Evolutionary conservation across 2,329 filamentous ascomycete species (phyloP).

Genomic region (Cladosporium sp.): DNA sequence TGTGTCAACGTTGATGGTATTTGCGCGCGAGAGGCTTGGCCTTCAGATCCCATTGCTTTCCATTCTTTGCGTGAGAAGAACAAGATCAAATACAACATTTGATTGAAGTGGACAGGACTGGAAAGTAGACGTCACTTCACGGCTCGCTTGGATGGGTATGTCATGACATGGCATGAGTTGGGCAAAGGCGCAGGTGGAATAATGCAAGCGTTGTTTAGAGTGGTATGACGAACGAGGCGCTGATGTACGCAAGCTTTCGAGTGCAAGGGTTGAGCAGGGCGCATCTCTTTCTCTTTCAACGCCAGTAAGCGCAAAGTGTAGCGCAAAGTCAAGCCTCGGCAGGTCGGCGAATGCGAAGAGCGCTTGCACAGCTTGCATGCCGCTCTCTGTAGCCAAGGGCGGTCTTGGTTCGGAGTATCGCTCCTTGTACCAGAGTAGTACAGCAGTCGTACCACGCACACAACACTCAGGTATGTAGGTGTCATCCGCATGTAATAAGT

Average conservation of each 20-base stretch:
- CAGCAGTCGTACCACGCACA: background rate
- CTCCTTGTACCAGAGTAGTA: background rate
- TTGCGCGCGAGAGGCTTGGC: constrained; percentile 6
- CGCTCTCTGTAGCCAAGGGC: background rate
- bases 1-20: constrained; percentile 9
- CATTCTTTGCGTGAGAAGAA: background rate
- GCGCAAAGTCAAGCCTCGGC: constrained; percentile 4
- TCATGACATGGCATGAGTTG: too few relatives aligned
- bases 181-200: too few relatives aligned
- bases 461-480: background rate
- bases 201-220: background rate
- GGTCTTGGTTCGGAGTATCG: background rate
- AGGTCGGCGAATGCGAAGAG: constrained; percentile 9
- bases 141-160: too few relatives aligned
- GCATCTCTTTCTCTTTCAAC: background rate
- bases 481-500: background rate
- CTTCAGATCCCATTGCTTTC: background rate
- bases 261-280: background rate
- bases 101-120: too few relatives aligned
- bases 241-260: background rate
- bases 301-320: background rate
- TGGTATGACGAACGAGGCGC: constrained; percentile 7
- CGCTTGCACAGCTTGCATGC: background rate
- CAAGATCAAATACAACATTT: background rate
- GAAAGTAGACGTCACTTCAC: too few relatives aligned